These are phyloP conservation scores for Oidiodendron maius DNA, from an alignment of 495 filamentous ascomycete species.

Conservation along the genomic window DNA sequence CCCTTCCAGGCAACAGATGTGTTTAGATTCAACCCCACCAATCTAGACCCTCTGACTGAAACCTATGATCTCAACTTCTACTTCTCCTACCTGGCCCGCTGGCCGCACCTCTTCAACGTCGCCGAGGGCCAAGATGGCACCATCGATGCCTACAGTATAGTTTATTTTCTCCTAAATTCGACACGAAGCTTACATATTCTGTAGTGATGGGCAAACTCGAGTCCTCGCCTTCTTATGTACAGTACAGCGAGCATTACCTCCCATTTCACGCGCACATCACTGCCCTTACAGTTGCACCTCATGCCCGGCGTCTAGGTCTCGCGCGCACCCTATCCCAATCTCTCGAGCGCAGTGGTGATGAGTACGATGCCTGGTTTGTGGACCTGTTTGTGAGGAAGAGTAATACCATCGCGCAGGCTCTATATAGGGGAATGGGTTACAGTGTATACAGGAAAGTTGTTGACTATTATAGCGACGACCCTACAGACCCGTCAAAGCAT, in stretches of 20 bases:
- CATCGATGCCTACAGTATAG: conserved; percentile 84
- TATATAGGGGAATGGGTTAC: conserved; percentile 89
- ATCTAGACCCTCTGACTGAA: conserved; percentile 90
- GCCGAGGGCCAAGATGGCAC: conserved; percentile 76
- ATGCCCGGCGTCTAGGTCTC: conserved; percentile 77
- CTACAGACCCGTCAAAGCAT: conserved; percentile 36
- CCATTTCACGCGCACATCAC: conserved; percentile 99
- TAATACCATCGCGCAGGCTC: conserved; percentile 76
- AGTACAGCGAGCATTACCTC: conserved; percentile 75
- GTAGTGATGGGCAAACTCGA: conserved; percentile 95
- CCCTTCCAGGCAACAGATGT: conserved; percentile 69
- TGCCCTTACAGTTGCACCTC: conserved; percentile 84
- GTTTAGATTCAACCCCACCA: conserved; percentile 75
- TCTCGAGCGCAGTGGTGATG: conserved; percentile 74
- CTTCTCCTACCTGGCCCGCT: conserved; percentile 87
- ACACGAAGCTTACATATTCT: neutral
- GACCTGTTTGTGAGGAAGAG: conserved; percentile 88
- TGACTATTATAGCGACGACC: conserved; percentile 86
- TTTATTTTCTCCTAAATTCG: neutral
- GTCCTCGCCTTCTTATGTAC: conserved; percentile 66
- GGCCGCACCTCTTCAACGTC: conserved; percentile 87
- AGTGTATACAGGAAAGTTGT: conserved; percentile 82
- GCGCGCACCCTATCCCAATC: conserved; percentile 72
- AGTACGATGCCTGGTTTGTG: conserved; percentile 85
- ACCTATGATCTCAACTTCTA: conserved; percentile 96